Conservation (phyloP, 140 eudicot genomes). For the Oenanthe javanica region DNA sequence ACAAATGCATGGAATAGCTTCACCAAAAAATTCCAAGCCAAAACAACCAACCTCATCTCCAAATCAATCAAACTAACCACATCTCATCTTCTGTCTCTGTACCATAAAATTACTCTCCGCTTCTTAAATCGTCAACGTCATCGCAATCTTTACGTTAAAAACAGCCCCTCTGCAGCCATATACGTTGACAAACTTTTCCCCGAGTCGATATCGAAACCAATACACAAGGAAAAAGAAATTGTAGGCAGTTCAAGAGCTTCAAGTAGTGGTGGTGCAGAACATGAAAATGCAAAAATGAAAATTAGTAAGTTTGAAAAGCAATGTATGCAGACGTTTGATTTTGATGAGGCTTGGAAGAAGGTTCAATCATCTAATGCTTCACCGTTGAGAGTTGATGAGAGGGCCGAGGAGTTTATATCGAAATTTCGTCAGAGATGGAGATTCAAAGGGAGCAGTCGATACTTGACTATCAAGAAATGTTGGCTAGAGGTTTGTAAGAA, state of each 20-base stretch:
- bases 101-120: background rate
- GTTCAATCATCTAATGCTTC: conserved; percentile 2
- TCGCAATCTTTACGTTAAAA: conserved; percentile 9
- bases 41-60: background rate
- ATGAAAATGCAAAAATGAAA: background rate
- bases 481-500: conserved; percentile 50
- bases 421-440: conserved; percentile 55
- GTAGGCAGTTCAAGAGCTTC: conserved; percentile 8
- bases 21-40: background rate
- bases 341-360: conserved; percentile 13
- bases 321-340: background rate
- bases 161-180: conserved; percentile 30
- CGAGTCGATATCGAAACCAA: background rate
- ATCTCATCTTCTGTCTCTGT: conserved; percentile 2
- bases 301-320: background rate
- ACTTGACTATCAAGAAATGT: conserved; percentile 64
- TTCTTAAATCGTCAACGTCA: conserved; percentile 4
- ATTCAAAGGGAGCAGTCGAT: conserved; percentile 72
- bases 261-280: conserved; percentile 2
- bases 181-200: conserved; percentile 37
- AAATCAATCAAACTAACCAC: background rate
- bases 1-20: background rate
- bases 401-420: conserved; percentile 70
- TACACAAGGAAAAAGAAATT: conserved; percentile 13
- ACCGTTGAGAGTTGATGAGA: conserved; percentile 49